Conservation (phyloP, 768 basidiomycete genomes). For the Pleurotus salmoneostramineus region DNA sequence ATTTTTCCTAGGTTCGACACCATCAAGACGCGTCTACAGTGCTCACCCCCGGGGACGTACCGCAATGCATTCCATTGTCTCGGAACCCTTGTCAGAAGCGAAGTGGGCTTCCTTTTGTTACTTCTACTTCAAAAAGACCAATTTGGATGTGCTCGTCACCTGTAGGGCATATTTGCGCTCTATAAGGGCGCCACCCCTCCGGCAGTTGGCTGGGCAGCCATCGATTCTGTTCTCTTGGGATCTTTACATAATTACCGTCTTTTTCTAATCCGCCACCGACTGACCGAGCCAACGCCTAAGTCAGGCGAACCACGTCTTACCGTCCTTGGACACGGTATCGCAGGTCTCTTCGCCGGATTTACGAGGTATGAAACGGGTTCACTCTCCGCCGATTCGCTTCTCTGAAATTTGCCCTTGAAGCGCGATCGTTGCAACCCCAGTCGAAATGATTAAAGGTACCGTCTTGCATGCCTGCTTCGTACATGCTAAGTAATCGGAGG, state of each 20-base stretch:
- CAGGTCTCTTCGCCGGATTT: constrained; percentile 64
- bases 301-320: constrained; percentile 48
- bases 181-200: constrained; percentile 77
- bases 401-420: constrained; percentile 26
- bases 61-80: constrained; percentile 58
- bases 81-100: constrained; percentile 51
- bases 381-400: not conserved
- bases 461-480: no score
- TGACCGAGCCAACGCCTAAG: constrained; percentile 48
- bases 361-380: constrained; percentile 45
- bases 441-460: constrained; percentile 73
- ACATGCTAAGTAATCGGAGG: no score
- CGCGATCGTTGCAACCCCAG: constrained; percentile 68
- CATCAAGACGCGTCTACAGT: constrained; percentile 71
- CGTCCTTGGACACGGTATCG: constrained; percentile 59
- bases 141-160: not conserved
- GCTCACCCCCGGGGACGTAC: constrained; percentile 61
- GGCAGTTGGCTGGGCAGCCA: constrained; percentile 68
- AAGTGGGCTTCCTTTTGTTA: constrained; percentile 34
- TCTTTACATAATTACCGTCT: constrained; percentile 73
- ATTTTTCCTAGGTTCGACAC: constrained; percentile 55
- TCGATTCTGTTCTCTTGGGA: constrained; percentile 67
- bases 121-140: constrained; percentile 2
- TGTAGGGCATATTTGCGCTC: constrained; percentile 55
- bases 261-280: constrained; percentile 44